Base-by-base conservation (phyloP, 192 early-diverging fungal genomes). In the Linnemannia hyalina region DNA sequence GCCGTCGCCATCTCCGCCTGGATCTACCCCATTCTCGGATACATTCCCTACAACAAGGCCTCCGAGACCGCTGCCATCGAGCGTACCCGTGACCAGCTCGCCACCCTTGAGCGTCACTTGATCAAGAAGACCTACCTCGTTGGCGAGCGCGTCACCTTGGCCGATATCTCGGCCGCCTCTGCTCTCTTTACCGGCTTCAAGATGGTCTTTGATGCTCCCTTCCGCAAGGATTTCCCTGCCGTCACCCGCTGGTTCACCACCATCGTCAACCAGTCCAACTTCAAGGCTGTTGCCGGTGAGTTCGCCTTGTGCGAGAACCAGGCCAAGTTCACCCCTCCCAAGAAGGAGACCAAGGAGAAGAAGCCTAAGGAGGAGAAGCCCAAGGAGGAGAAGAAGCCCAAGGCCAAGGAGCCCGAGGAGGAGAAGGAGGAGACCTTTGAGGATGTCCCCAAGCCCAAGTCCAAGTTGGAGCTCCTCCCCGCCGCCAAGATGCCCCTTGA, bases 241-340 rank as follows among this genome's bases (percentile, higher is more conserved):
- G 90, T 99, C 74, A 97, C 90, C 85, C 96, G 97, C 86, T 99
- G 96, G 95, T 98, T 97, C 94, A 90, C 88, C 88, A 99, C 98
- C 88, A 88, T 95, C 75, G 84, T 95, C 75, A 93, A 92, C 92
- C 96, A 98, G 93, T 86, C 94, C 57, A 85, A 94, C 89, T 97
- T 98, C 94, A 95, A 95, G 92, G 92, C 91, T 52, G 92, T 97
- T 77, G 70, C 96, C 73, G 97, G 95, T 85, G 93, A 94, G 6
- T 89, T 96, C 68, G 68, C 72, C 32, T 90, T 96, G 65, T 93
- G 92, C 90, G 92, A 94, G 73, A 83, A 91, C 89, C 91, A 93
- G 75, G n/a, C 73, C 29, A 83, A 76, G 70, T 89, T 73, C 68
- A 78, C 73, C 70, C 75, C 93, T 38, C 90, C 91, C 68, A 92